phyloP scores from a whole-genome alignment of 306 rosid species.

The Mimosa pudica region DNA sequence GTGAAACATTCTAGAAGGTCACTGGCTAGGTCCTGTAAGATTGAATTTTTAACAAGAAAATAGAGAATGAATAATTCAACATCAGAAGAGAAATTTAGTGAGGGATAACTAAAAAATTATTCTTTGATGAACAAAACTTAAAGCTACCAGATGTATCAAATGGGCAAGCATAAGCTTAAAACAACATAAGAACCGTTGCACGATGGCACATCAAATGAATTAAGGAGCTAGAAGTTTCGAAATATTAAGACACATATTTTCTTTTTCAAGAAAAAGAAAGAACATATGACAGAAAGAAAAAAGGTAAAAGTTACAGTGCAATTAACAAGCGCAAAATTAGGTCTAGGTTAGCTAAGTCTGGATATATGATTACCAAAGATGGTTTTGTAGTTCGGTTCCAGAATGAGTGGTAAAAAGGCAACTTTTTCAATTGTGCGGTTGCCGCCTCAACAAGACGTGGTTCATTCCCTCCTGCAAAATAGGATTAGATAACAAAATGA shows the following conservation, averaged over 20 bases:
- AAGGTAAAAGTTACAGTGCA: slow-evolving; percentile 8
- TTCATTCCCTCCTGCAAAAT: slow-evolving; percentile 83
- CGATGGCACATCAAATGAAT: background rate
- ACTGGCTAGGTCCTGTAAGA: slow-evolving; percentile 83
- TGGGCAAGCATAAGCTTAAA: slow-evolving; percentile 10
- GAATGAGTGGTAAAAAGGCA: slow-evolving; percentile 98
- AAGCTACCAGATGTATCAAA: background rate
- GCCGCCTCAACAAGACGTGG: slow-evolving; percentile 90
- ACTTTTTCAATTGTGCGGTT: slow-evolving; percentile 69
- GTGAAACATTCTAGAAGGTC: slow-evolving; percentile 78
- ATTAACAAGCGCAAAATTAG: slow-evolving; percentile 16
- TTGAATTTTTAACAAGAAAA: background rate
- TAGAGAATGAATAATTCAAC: slow-evolving; percentile 13
- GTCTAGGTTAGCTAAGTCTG: slow-evolving; percentile 12
- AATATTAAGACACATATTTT: background rate
- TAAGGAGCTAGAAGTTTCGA: background rate
- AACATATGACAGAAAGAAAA: slow-evolving; percentile 18
- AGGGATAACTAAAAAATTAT: background rate
- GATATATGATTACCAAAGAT: slow-evolving; percentile 68
- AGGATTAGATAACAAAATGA: slow-evolving; percentile 16
- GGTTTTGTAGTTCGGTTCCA: slow-evolving; percentile 98
- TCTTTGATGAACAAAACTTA: slow-evolving; percentile 9
- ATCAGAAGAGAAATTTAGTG: slow-evolving; percentile 24
- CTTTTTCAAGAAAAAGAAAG: slow-evolving; percentile 2
- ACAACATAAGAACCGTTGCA: background rate